Base-by-base conservation (phyloP, 148 eudicot species). In the Fagopyrum esculentum region DNA sequence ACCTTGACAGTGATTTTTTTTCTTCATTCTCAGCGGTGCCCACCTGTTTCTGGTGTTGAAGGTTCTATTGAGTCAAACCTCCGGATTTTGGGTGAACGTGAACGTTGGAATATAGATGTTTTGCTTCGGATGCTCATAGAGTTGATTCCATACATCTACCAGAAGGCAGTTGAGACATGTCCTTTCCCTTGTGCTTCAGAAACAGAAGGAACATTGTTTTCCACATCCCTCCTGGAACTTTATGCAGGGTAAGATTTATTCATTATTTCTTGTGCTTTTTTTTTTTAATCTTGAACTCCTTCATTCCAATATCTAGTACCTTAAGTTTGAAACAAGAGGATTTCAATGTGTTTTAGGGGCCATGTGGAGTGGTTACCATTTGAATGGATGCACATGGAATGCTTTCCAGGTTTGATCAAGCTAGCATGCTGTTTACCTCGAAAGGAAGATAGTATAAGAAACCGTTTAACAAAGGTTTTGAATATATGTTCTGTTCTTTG, bases 21-120 rank as follows among this genome's bases (percentile, higher is more conserved):
- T 40, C 8, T 6, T 40, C 71, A 66, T 40, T 66, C 30, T 76
- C 94, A 95, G 99, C 93, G 92, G 19, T 95, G 99, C 79, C 94
- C 96, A 29, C 97, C 99, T 73, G 89, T 95, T 81, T 95, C 99
- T 54, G 99, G 99, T 54, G 97, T 95, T 80, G 97, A 90, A 83
- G 96, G 91, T 77, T 90, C 98, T 77, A 79, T 92, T 73, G 97
- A 95, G 85, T 92, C 99, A 6, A 84, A 92, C 78, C 84, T 95
- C 70, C 90, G 83, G 63, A 97, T 87, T 76, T 83, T 95, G 76
- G 98, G 98, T 70, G 98, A 95, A 85, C 91, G 97, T 76, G 98
- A 95, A 78, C 93, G 98, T 46, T 93, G 98, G 98, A 91, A 83
- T 82, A 82, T 91, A 77, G 98, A 94, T 84, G 93, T 91, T 76